Percentiles rank a stretch among this genome's conserved stretches.
These are phyloP conservation scores for Haplographium delicatum DNA, from an alignment of 495 filamentous ascomycete species.

Conservation along the genomic window DNA sequence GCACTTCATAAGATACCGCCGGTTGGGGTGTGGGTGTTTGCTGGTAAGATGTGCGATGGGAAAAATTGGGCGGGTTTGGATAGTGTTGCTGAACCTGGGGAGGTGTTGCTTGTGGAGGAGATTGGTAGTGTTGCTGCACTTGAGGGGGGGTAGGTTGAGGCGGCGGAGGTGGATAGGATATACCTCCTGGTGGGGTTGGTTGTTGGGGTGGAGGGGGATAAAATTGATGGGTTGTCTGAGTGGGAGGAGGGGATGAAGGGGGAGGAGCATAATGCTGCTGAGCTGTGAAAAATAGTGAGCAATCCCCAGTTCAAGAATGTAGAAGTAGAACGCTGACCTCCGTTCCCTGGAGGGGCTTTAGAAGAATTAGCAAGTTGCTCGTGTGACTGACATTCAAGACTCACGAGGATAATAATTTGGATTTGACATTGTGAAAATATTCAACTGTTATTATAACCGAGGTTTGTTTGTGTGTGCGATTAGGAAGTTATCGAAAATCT, in stretches of 20 bases:
- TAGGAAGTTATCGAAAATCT: too few relatives aligned
- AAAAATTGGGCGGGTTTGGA: constrained; percentile 22
- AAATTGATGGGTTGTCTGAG: constrained; percentile 23
- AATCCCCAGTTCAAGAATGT: too few relatives aligned
- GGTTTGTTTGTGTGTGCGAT: too few relatives aligned
- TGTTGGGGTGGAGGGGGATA: constrained; percentile 30
- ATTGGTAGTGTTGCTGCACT: constrained; percentile 22
- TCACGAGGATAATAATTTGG: constrained; percentile 29
- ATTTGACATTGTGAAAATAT: constrained; percentile 13
- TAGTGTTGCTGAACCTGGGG: constrained; percentile 41
- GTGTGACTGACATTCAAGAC: constrained; percentile 5
- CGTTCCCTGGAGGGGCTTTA: constrained; percentile 21
- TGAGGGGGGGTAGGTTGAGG: constrained; percentile 29
- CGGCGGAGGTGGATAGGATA: constrained; percentile 14
- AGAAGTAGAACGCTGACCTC: constrained; percentile 14
- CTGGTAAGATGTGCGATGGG: constrained; percentile 21
- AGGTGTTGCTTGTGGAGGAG: constrained; percentile 23
- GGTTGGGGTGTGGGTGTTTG: constrained; percentile 15
- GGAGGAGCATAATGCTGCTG: constrained; percentile 36
- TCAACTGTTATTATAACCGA: neutral
- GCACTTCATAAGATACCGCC: constrained; percentile 25
- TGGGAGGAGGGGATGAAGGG: constrained; percentile 23
- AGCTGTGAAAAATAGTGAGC: constrained; percentile 12
- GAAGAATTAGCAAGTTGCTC: constrained; percentile 10
- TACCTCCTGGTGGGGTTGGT: constrained; percentile 15